Evolutionary conservation across 106 monocot species (phyloP).

Genomic region (Dendrobium catenatum): DNA sequence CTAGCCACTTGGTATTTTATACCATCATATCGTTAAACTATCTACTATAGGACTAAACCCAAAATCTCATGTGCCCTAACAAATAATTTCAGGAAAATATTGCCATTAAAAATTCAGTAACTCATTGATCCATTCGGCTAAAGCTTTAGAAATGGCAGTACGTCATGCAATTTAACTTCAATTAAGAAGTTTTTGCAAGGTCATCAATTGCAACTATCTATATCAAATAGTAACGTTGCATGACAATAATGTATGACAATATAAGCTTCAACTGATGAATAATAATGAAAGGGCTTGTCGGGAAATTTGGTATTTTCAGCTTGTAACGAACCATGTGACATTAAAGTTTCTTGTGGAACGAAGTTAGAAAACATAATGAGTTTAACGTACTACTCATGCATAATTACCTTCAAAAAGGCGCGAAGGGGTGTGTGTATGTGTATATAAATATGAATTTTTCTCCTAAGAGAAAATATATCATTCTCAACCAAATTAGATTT

Average conservation of each 20-base stretch:
- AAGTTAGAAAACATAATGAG: not conserved
- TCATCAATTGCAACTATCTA: not conserved
- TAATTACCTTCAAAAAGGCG: not conserved
- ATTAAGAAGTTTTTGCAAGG: not conserved
- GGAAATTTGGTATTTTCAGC: not conserved
- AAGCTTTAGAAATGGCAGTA: not conserved
- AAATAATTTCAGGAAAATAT: not conserved
- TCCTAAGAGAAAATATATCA: too few relatives aligned
- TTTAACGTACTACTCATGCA: not conserved
- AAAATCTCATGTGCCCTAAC: too few relatives aligned
- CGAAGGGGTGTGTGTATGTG: not conserved
- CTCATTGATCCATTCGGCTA: not conserved
- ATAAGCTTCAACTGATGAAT: not conserved
- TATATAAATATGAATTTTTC: too few relatives aligned
- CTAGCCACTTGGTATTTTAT: not conserved
- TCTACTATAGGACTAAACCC: not conserved
- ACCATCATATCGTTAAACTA: not conserved
- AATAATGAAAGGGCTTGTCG: not conserved
- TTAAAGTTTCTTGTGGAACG: not conserved
- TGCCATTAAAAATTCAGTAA: not conserved
- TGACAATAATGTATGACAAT: not conserved
- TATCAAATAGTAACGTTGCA: not conserved
- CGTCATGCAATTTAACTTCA: not conserved
- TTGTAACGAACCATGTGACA: not conserved
- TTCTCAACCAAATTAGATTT: not conserved